Conservation (phyloP, 768 basidiomycete genomes). For the Boletus tylopilopsis region DNA sequence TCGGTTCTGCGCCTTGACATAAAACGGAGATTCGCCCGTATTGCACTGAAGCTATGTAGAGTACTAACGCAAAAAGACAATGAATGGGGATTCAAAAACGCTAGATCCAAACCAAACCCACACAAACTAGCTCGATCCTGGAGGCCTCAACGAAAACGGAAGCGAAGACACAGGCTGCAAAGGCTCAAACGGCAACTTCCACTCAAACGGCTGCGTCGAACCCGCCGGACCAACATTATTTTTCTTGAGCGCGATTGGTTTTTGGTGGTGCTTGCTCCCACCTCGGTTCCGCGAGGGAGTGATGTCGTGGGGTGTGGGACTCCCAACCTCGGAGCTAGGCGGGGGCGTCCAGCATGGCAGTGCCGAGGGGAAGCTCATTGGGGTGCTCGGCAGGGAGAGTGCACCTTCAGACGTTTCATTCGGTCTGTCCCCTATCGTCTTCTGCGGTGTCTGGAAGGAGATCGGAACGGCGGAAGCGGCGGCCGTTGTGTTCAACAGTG, state of each 20-base stretch:
- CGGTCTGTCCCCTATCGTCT: slow-evolving; percentile 10
- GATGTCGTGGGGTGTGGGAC: slow-evolving; percentile 9
- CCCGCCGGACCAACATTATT: slow-evolving; percentile 1
- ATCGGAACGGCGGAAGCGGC: slow-evolving; percentile 15
- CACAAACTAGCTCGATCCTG: slow-evolving; percentile 10
- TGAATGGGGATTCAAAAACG: too few relatives aligned
- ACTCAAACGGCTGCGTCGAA: slow-evolving; percentile 15
- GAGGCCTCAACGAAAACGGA: slow-evolving; percentile 23
- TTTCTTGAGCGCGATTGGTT: slow-evolving; percentile 33
- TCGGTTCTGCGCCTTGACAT: too few relatives aligned
- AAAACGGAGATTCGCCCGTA: too few relatives aligned
- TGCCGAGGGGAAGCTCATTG: slow-evolving; percentile 23
- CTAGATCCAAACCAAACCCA: too few relatives aligned
- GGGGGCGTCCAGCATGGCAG: slow-evolving; percentile 23
- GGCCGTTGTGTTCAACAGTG: slow-evolving; percentile 61
- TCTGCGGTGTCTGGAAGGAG: slow-evolving; percentile 30
- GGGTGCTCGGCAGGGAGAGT: slow-evolving; percentile 15
- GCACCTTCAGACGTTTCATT: neutral
- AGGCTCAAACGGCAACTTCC: slow-evolving; percentile 25
- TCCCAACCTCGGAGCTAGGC: slow-evolving; percentile 13
- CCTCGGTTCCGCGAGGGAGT: slow-evolving; percentile 24
- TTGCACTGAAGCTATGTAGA: too few relatives aligned
- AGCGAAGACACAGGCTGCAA: slow-evolving; percentile 21
- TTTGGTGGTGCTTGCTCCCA: slow-evolving; percentile 32
- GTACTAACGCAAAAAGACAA: too few relatives aligned